Evolutionary conservation across 2,329 filamentous ascomycete species (phyloP), one percentile per base, ranked within the genome.

Genomic region (Pyrenochaeta sp.): DNA sequence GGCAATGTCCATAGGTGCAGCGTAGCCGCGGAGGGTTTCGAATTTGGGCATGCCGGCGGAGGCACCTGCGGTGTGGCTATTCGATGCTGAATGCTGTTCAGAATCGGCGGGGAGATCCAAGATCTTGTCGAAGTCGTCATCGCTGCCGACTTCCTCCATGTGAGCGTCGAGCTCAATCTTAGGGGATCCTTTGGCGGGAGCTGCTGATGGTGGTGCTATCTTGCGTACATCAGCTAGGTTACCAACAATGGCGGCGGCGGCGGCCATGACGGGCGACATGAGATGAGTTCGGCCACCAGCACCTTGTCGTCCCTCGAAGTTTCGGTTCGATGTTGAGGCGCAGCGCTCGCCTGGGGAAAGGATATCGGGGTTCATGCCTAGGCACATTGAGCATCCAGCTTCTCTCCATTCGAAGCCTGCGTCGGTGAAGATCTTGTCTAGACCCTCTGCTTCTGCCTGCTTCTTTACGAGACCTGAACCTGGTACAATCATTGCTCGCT

Each of bases 281-380:
- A 99, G 83, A 78, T 98, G 95, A 10, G 95, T 98, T 59, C 95
- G 88, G 58, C 94, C 92, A 62, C 89, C 88, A 59, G 94, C 93
- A 75, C 95, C 95, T 81, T 99, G 95, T 64, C 95, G 90, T 61
- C 95, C 95, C 78, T 98, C 95, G 69, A 98, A 98, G 80, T 98
- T 98, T 71, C 95, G 91, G 82, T 98, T 98, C 62, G 92, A 96
- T 49, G 95, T 98, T 75, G 90, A 94, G 42, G 95, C 95, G 77
- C 95, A 98, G 72, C 95, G 90, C 81, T 99, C 95, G 77, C 90
- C 87, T 52, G 95, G 93, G 1, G 93, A 88, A 46, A 98, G 86
- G 64, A 99, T 98, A 77, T 99, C 95, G 0, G 95, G 94, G 83
- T 99, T 99, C 94, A 99, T 99, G 77, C 95, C 95, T 54, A 99